These are phyloP conservation scores for Phaeophleospora eucalypticola DNA, from an alignment of 2,329 filamentous ascomycete species.

Conservation along the genomic window DNA sequence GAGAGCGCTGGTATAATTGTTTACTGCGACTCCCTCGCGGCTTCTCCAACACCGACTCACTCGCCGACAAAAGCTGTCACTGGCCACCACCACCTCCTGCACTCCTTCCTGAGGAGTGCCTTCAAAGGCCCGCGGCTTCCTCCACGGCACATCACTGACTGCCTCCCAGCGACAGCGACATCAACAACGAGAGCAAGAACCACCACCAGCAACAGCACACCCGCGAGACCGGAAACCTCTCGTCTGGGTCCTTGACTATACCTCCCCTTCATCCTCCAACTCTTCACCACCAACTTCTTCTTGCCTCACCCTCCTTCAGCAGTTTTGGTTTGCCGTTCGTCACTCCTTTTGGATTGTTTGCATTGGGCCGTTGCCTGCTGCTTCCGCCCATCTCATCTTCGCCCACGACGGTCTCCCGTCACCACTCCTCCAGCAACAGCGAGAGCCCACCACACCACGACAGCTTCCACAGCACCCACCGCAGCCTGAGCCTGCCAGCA, in stretches of 20 bases:
- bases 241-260: neutral
- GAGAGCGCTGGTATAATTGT: neutral
- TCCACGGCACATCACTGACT: neutral
- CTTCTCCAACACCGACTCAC: neutral
- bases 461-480: slow-evolving; percentile 4
- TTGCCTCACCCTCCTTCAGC: slow-evolving; percentile 11
- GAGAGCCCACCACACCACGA: slow-evolving; percentile 4
- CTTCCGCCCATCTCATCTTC: slow-evolving; percentile 21
- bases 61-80: neutral
- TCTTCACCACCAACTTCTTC: slow-evolving; percentile 10
- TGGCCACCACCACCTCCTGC: neutral
- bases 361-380: slow-evolving; percentile 15
- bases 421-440: slow-evolving; percentile 18
- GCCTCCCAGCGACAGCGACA: neutral
- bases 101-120: neutral
- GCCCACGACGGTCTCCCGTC: slow-evolving; percentile 8
- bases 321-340: slow-evolving; percentile 20
- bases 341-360: slow-evolving; percentile 23
- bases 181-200: neutral
- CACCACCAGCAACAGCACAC: neutral
- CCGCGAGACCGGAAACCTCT: neutral
- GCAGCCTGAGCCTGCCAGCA: slow-evolving; percentile 1
- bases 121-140: slow-evolving; percentile 2
- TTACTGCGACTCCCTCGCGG: neutral
- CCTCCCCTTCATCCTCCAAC: neutral